phyloP scores from a whole-genome alignment of 192 early-diverging fungal genomes.

The Physocladia obscura region DNA sequence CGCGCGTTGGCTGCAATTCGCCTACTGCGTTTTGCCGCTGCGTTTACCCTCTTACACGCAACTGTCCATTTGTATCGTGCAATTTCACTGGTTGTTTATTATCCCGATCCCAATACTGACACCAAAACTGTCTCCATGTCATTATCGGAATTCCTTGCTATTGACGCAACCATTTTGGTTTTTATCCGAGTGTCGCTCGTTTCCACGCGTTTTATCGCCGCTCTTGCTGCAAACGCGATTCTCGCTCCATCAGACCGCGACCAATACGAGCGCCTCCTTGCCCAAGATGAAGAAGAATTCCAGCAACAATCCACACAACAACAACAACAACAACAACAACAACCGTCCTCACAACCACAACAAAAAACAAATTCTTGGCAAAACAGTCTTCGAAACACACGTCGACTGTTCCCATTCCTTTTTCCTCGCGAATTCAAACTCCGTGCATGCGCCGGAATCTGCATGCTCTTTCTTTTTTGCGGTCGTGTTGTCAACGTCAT shows the following conservation, averaged over 20 bases:
- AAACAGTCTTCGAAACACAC: conserved; percentile 37
- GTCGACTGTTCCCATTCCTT: conserved; percentile 75
- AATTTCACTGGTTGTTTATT: too few species aligned
- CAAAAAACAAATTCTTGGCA: conserved; percentile 30
- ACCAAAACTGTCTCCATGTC: not conserved
- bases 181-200: not conserved
- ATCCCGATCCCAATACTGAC: too few species aligned
- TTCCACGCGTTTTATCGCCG: not conserved
- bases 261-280: not conserved
- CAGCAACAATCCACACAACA: not conserved
- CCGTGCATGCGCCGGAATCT: conserved; percentile 68
- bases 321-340: not conserved
- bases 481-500: conserved; percentile 75
- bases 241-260: not conserved
- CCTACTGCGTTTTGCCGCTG: too few species aligned
- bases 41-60: not conserved
- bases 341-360: not conserved
- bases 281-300: not conserved
- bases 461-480: conserved; percentile 61
- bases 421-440: conserved; percentile 68
- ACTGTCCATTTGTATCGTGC: too few species aligned
- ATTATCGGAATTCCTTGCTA: not conserved
- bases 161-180: not conserved
- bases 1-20: too few species aligned
- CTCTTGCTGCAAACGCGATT: not conserved